Percentiles rank a stretch among this genome's conserved stretches.
Conservation (phyloP, 352 stramenopile species). For the Phytophthora sojae region DNA sequence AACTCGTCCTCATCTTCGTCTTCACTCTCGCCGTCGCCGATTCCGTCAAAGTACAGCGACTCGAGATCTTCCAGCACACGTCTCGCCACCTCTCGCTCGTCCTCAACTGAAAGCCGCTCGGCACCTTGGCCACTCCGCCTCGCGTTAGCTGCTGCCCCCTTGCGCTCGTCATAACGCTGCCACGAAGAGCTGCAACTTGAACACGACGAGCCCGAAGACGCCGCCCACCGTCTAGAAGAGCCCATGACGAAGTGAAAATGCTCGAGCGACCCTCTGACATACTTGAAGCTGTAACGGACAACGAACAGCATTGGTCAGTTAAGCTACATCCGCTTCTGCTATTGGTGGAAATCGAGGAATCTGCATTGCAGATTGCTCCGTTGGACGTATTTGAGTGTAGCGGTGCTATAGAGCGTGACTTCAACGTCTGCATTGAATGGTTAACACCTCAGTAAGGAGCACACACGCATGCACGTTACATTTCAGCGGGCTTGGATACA, state of each 20-base stretch:
- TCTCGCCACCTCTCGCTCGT: constrained; percentile 37
- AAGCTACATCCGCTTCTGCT: not conserved
- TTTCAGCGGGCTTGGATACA: too few relatives aligned
- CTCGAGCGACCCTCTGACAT: constrained; percentile 19
- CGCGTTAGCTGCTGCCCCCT: not conserved
- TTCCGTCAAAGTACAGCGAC: constrained; percentile 48
- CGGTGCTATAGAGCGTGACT: too few relatives aligned
- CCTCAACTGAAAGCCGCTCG: constrained; percentile 11
- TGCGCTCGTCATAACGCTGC: not conserved
- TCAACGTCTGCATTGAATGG: too few relatives aligned
- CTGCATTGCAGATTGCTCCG: too few relatives aligned
- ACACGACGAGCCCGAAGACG: constrained; percentile 12
- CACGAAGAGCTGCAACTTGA: constrained; percentile 16
- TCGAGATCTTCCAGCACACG: constrained; percentile 62
- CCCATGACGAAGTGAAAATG: constrained; percentile 22
- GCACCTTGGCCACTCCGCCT: not conserved
- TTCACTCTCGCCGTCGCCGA: constrained; percentile 11
- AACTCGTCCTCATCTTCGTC: constrained; percentile 16
- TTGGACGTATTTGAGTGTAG: too few relatives aligned
- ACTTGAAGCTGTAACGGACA: constrained; percentile 40
- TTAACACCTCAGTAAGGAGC: too few relatives aligned
- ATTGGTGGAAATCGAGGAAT: constrained; percentile 15
- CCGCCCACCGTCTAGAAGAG: constrained; percentile 14
- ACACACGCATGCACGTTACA: too few relatives aligned
- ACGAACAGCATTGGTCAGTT: constrained; percentile 23